A percentile compares a stretch with the other conserved stretches of the same genome.
phyloP scores from a whole-genome alignment of 352 stramenopile genomes.

The Globisporangium irregulare region DNA sequence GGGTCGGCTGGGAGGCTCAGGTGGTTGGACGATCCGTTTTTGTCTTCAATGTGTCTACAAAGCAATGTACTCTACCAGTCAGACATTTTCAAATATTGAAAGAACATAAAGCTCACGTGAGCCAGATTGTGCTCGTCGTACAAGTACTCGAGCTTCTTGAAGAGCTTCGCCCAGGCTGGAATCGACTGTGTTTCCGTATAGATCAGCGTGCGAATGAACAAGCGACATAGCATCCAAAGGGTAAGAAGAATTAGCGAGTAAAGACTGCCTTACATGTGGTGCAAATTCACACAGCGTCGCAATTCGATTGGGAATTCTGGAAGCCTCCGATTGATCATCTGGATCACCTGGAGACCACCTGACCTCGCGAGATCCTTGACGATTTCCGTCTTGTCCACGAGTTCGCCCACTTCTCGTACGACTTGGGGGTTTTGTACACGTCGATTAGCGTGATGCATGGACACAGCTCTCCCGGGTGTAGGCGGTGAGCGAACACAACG shows the following conservation, averaged over 20 bases:
- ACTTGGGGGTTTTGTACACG: constrained; percentile 14
- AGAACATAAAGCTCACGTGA: neutral
- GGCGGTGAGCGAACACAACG: constrained; percentile 18
- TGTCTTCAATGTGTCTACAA: constrained; percentile 6
- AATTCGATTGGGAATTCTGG: constrained; percentile 13
- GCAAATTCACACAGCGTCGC: neutral
- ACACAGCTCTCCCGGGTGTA: constrained; percentile 17
- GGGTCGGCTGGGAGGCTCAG: constrained; percentile 4
- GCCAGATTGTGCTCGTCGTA: neutral
- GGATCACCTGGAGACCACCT: constrained; percentile 34
- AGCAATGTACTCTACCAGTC: neutral
- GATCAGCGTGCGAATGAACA: constrained; percentile 3
- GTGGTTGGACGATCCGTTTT: neutral
- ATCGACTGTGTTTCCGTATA: constrained; percentile 5
- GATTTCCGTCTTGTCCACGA: constrained; percentile 22
- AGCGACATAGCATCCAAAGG: neutral
- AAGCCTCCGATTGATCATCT: constrained; percentile 38
- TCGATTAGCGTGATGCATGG: constrained; percentile 37
- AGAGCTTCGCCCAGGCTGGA: constrained; percentile 6
- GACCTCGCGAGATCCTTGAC: constrained; percentile 24
- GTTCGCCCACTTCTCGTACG: constrained; percentile 27
- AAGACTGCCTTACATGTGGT: neutral
- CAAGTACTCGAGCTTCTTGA: constrained; percentile 14
- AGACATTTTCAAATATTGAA: neutral
- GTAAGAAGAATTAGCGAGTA: neutral